Base-by-base conservation (phyloP, 2,329 filamentous ascomycete genomes). In the Diplocarpon mali region DNA sequence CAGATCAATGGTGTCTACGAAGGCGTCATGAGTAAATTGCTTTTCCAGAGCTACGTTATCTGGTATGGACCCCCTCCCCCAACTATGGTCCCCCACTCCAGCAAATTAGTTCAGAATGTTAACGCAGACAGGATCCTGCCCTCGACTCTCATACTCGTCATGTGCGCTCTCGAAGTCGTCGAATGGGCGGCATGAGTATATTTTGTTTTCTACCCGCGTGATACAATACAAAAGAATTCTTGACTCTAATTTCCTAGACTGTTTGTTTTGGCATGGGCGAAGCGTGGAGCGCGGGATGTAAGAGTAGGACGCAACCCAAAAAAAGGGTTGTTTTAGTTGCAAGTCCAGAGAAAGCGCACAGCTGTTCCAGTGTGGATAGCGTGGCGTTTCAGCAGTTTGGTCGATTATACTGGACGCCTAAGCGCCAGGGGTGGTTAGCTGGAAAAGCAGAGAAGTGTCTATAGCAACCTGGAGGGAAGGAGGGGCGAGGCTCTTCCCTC, bases 1-100 rank as follows among this genome's bases (percentile, higher is more conserved):
- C 92, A 96, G 72, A 85, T 96, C 67, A 98, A 98, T 65, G 83
- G 83, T 51, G 92, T 98, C 9, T 98, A 87, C 64, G 90, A 96
- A 70, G 79, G 83, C 14, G 87, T 92, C 39, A 96, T 98, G 89
- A 85, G 85, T 50, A 85, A 79, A 63, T 74, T 98, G 45, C 68
- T 96, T 40, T 95, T 96, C 70, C 90, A 95, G 69, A 95, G 90
- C 67, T 94, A 94, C 61, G 87, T 98, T 48, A 81, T 95, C 52
- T 95, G 88, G 86, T 86, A 69, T 67, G 80, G n/a, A n/a, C n/a
- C n/a, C 38, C 35, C 20, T 24, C 20, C 20, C 7, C 20, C 20
- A 7, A n/a, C 20, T 7, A 24, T 24, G 7, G 20, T 24, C 20
- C 20, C 20, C 20, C 20, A 7, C 20, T 24, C 20, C 20, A 24